phyloP scores from a whole-genome alignment of 2,329 filamentous ascomycete genomes.

The Claviceps sp. region DNA sequence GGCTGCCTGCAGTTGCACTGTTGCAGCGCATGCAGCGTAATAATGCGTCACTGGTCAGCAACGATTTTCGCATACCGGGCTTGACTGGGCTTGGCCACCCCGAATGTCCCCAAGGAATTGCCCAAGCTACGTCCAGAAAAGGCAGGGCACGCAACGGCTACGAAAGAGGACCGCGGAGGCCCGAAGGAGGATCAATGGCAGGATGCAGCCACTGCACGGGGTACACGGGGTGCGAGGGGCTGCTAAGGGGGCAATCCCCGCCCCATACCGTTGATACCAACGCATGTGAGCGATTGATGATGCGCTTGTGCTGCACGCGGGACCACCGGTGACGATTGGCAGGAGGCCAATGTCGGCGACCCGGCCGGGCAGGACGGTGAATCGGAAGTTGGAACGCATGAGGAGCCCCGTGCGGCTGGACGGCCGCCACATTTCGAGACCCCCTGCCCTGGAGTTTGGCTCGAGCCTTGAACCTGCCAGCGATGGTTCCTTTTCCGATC shows the following conservation, averaged over 20 bases:
- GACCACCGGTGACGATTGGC: background rate
- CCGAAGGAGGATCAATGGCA: background rate
- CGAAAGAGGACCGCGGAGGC: background rate
- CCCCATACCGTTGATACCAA: background rate
- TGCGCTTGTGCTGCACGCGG: background rate
- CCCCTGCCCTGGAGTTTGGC: background rate
- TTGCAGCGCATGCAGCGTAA: background rate
- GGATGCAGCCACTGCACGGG: background rate
- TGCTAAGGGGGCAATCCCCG: background rate
- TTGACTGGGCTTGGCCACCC: background rate
- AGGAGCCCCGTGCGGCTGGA: background rate
- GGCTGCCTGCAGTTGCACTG: background rate
- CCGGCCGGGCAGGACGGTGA: too few species aligned
- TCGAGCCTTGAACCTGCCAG: too few species aligned
- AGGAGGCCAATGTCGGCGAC: background rate
- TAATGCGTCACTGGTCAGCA: background rate
- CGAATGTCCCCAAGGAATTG: background rate
- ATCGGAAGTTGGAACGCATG: too few species aligned
- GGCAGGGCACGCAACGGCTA: background rate
- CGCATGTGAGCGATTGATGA: background rate
- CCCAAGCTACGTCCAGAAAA: background rate
- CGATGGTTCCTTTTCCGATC: too few species aligned
- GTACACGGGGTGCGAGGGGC: too few species aligned
- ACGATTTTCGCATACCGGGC: background rate
- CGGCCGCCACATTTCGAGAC: background rate